phyloP scores from a whole-genome alignment of 2,329 filamentous ascomycete genomes.

The Setomelanomma holmii region DNA sequence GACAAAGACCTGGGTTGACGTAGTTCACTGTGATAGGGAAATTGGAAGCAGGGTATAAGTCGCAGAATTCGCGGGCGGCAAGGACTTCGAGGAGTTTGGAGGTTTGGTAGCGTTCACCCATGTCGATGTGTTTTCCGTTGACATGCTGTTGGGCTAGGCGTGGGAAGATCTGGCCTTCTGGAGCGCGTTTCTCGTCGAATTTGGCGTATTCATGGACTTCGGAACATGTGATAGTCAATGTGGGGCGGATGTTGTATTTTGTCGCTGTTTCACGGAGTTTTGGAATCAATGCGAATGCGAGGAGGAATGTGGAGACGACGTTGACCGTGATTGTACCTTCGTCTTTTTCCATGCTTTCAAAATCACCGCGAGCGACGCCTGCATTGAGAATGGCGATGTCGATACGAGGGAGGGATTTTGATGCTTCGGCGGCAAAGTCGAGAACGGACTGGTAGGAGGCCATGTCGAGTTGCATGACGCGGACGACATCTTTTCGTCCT shows the following conservation, averaged over 20 bases:
- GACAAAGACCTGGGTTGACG: constrained; percentile 46
- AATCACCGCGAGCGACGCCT: constrained; percentile 39
- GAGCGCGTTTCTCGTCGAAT: constrained; percentile 32
- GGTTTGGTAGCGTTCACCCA: constrained; percentile 30
- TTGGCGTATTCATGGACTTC: constrained; percentile 40
- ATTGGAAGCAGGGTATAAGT: constrained; percentile 13
- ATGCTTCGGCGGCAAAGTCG: constrained; percentile 38
- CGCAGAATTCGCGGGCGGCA: constrained; percentile 29
- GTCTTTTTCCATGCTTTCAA: constrained; percentile 32
- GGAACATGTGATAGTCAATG: constrained; percentile 41
- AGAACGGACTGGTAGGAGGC: constrained; percentile 48
- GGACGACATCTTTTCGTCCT: constrained; percentile 40
- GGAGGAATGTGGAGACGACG: constrained; percentile 49
- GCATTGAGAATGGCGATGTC: constrained; percentile 52
- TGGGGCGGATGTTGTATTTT: constrained; percentile 31
- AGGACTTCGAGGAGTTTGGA: constrained; percentile 46
- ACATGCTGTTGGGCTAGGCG: constrained; percentile 24
- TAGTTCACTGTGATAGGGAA: constrained; percentile 42
- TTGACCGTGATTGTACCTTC: constrained; percentile 50
- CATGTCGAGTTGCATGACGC: constrained; percentile 58
- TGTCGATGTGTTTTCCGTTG: constrained; percentile 7
- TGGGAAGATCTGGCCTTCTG: constrained; percentile 37
- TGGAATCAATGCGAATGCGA: constrained; percentile 38
- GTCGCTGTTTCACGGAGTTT: constrained; percentile 33
- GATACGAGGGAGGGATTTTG: constrained; percentile 33